Percentiles rank a stretch among this genome's conserved stretches.
phyloP scores from a whole-genome alignment of 1,139 yeast genomes.

The Scheffersomyces parashehatae region DNA sequence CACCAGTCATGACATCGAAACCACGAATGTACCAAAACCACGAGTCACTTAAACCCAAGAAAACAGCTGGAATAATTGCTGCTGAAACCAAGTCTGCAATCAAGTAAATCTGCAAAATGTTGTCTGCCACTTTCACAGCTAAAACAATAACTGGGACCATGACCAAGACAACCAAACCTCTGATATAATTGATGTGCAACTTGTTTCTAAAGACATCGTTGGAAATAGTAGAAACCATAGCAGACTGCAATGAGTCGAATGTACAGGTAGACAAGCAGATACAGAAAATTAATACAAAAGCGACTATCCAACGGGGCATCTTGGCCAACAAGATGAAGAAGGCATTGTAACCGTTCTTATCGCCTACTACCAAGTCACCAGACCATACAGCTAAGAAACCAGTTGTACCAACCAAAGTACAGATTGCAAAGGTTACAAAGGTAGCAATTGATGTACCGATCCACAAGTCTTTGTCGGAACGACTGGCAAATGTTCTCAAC shows the following conservation, averaged over 20 bases:
- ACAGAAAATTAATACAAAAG: constrained; percentile 75
- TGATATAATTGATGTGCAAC: constrained; percentile 62
- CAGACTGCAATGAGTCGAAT: constrained; percentile 86
- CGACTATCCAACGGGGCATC: constrained; percentile 88
- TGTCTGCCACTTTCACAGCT: constrained; percentile 77
- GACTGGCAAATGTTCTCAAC: constrained; percentile 91
- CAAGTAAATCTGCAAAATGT: constrained; percentile 81
- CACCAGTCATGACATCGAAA: constrained; percentile 79
- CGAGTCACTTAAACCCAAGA: constrained; percentile 69
- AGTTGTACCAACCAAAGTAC: constrained; percentile 74
- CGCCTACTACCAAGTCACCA: constrained; percentile 64
- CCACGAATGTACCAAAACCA: constrained; percentile 73
- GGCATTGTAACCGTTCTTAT: constrained; percentile 60
- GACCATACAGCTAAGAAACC: constrained; percentile 93
- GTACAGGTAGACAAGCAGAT: constrained; percentile 82
- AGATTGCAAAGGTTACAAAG: constrained; percentile 59
- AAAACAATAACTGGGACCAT: constrained; percentile 86
- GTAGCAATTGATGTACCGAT: constrained; percentile 79
- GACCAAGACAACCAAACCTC: constrained; percentile 70
- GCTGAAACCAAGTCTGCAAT: constrained; percentile 90
- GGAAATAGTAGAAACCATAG: constrained; percentile 84
- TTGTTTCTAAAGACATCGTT: constrained; percentile 87
- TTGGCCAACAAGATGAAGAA: constrained; percentile 68
- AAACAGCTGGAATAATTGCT: constrained; percentile 81
- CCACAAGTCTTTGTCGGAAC: constrained; percentile 69